Percentiles rank a stretch among this genome's conserved stretches.
Evolutionary conservation across 768 basidiomycete species (phyloP).

Genomic region (Leccinum obscurum): DNA sequence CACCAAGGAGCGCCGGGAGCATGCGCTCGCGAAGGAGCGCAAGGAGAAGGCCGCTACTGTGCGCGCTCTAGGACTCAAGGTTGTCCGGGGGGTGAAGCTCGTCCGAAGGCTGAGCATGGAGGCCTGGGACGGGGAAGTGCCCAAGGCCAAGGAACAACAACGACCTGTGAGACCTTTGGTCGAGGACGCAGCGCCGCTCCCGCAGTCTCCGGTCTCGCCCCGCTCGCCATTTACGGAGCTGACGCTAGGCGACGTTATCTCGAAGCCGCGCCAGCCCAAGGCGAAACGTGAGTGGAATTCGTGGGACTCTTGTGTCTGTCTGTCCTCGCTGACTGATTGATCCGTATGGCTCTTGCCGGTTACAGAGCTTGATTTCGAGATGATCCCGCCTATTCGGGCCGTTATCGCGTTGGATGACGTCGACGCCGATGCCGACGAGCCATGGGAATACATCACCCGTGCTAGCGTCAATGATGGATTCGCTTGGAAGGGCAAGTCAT

Average conservation of each 20-base stretch:
- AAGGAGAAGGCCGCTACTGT: constrained; percentile 28
- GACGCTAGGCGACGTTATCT: constrained; percentile 30
- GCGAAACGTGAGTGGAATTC: constrained; percentile 23
- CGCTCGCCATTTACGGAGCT: constrained; percentile 19
- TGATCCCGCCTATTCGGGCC: constrained; percentile 31
- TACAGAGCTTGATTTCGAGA: constrained; percentile 30
- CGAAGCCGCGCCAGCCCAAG: constrained; percentile 23
- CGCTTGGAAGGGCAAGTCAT: constrained; percentile 34
- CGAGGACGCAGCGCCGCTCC: not conserved
- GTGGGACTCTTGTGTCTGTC: not conserved
- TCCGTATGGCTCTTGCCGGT: not conserved
- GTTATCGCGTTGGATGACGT: constrained; percentile 34
- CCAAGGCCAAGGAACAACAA: not conserved
- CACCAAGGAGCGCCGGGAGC: constrained; percentile 33
- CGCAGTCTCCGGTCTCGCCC: not conserved
- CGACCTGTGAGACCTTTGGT: not conserved
- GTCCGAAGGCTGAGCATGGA: constrained; percentile 29
- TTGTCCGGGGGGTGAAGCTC: constrained; percentile 15
- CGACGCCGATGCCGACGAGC: constrained; percentile 28
- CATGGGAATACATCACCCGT: constrained; percentile 35
- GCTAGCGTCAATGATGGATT: constrained; percentile 28
- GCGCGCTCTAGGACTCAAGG: constrained; percentile 23
- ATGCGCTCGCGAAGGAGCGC: constrained; percentile 32
- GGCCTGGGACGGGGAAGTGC: constrained; percentile 30
- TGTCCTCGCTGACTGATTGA: not conserved